Conservation (phyloP, 129 eudicot species). For the Glebionis coronaria region DNA sequence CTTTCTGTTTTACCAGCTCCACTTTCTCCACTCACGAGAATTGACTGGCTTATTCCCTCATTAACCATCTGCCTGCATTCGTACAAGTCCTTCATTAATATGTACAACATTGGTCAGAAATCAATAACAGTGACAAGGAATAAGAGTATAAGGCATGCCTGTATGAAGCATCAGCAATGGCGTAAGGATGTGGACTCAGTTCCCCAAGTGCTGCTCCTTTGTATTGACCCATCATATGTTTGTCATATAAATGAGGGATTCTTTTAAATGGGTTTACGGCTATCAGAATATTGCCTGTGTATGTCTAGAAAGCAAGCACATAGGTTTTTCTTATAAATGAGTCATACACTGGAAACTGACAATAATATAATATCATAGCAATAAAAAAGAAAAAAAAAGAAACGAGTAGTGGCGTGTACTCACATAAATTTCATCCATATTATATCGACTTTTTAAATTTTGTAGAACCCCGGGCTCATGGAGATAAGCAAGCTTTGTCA, state of each 20-base stretch:
- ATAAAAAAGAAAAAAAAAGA: constrained; percentile 9
- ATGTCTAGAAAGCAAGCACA: constrained; percentile 60
- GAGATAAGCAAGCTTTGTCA: constrained; percentile 91
- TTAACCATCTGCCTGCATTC: constrained; percentile 74
- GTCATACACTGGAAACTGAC: not conserved
- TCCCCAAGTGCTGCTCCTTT: constrained; percentile 86
- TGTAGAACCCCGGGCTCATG: constrained; percentile 93
- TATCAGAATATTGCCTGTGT: constrained; percentile 89
- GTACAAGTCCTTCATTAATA: constrained; percentile 9
- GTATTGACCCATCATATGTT: constrained; percentile 72
- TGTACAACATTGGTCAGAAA: not conserved
- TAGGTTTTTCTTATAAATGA: constrained; percentile 5
- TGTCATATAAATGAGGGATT: constrained; percentile 76
- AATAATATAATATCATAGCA: not conserved
- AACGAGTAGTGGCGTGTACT: constrained; percentile 28
- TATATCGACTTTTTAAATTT: constrained; percentile 68
- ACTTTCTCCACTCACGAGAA: constrained; percentile 97
- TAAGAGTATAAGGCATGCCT: constrained; percentile 43
- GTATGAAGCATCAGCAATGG: constrained; percentile 91
- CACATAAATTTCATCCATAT: constrained; percentile 84
- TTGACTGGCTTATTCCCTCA: constrained; percentile 85
- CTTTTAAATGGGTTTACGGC: constrained; percentile 92
- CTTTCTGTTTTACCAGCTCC: constrained; percentile 99
- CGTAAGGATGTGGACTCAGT: constrained; percentile 91
- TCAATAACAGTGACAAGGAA: constrained; percentile 12